Percentiles rank a stretch among this genome's conserved stretches.
phyloP scores from a whole-genome alignment of 2,329 filamentous ascomycete species.

The Fusarium palustre region DNA sequence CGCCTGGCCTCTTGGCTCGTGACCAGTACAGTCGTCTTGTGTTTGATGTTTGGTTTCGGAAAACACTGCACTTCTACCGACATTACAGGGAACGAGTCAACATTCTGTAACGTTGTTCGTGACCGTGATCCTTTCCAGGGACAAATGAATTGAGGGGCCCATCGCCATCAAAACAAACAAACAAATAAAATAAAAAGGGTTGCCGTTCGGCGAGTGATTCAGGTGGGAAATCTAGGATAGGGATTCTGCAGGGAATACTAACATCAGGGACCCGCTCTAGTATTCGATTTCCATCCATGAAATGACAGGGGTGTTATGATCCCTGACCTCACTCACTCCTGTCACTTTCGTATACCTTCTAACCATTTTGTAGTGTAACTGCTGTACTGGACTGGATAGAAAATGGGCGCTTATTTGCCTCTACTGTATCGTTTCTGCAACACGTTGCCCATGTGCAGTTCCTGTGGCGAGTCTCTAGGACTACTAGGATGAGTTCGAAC shows the following conservation, averaged over 20 bases:
- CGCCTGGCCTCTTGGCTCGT: constrained; percentile 28
- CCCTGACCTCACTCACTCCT: constrained; percentile 14
- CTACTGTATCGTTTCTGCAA: constrained; percentile 8
- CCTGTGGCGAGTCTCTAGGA: constrained; percentile 2
- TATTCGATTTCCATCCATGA: constrained; percentile 34
- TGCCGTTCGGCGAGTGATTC: constrained; percentile 33
- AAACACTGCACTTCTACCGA: constrained; percentile 1
- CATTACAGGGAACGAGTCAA: constrained; percentile 8
- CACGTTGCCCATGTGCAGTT: not conserved
- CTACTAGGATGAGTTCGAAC: constrained; percentile 12
- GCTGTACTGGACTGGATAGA: not conserved
- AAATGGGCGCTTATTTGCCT: constrained; percentile 32
- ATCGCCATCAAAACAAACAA: constrained; percentile 17
- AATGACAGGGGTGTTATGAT: constrained; percentile 20
- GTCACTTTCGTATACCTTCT: not conserved
- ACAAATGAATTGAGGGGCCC: constrained; percentile 3
- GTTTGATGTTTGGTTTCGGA: constrained; percentile 25
- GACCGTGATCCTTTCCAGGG: constrained; percentile 6
- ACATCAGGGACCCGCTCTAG: constrained; percentile 22
- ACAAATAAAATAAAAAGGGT: constrained; percentile 21
- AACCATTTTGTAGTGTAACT: not conserved
- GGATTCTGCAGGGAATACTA: constrained; percentile 11
- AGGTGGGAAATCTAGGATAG: constrained; percentile 35
- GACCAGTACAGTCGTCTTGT: constrained; percentile 4
- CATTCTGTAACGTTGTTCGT: constrained; percentile 25